Evolutionary conservation across 2,329 filamentous ascomycete genomes (phyloP).

Genomic region (Colletotrichum destructivum): DNA sequence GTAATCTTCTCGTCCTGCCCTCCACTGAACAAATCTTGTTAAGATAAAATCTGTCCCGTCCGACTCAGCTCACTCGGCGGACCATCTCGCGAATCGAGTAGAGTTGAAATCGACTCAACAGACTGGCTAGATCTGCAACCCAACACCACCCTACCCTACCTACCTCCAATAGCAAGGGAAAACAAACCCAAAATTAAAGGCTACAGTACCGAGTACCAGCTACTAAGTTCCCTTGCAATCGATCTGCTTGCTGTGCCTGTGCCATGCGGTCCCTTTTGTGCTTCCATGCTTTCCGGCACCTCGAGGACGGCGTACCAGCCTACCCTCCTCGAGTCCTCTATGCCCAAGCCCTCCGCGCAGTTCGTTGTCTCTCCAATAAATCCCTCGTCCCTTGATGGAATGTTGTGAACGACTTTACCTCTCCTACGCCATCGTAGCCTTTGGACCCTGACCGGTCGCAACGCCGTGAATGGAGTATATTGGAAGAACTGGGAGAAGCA

Average conservation of each 20-base stretch:
- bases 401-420: background rate
- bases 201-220: background rate
- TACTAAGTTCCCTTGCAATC: background rate
- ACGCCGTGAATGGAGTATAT: background rate
- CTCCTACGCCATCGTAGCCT: background rate
- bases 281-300: conserved; percentile 9
- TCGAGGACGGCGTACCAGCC: conserved; percentile 19
- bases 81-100: background rate
- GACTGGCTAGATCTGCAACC: background rate
- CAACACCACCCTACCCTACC: background rate
- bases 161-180: no score
- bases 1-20: background rate
- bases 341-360: conserved; percentile 14
- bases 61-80: background rate
- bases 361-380: background rate
- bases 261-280: background rate
- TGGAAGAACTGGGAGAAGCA: background rate
- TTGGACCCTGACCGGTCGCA: background rate
- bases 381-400: background rate
- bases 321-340: conserved; percentile 4
- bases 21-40: background rate
- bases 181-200: background rate
- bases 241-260: conserved; percentile 9
- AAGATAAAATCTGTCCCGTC: background rate
- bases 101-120: background rate